These are phyloP conservation scores for Adiantum capillusveneris DNA, from an alignment of 75 land plant species.

Conservation along the genomic window DNA sequence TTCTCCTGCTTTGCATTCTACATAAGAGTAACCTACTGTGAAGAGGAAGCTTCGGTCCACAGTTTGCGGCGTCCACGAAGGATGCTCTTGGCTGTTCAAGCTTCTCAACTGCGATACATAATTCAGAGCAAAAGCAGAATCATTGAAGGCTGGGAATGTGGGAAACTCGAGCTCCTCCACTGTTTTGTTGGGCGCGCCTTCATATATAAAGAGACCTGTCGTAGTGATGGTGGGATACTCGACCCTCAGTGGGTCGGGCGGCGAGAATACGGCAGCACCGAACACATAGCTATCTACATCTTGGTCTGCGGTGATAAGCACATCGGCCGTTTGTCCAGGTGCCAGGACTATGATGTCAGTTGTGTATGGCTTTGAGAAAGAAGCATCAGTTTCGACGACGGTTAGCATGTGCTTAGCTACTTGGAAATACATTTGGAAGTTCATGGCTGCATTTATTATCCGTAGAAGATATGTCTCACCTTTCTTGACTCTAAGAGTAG, in stretches of 20 bases:
- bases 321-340: constrained; percentile 51
- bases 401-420: constrained; percentile 30
- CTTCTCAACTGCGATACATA: constrained; percentile 30
- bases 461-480: constrained; percentile 30
- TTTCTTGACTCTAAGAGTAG: constrained; percentile 5
- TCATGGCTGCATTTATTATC: constrained; percentile 25
- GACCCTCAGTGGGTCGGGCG: constrained; percentile 8
- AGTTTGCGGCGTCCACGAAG: constrained; percentile 38
- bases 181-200: background rate
- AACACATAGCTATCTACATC: background rate
- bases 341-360: constrained; percentile 34
- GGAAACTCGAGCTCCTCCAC: constrained; percentile 23
- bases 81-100: constrained; percentile 30
- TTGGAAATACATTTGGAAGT: constrained; percentile 20
- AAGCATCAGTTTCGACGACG: constrained; percentile 30
- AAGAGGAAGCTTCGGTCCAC: constrained; percentile 49
- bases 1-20: constrained; percentile 15
- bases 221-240: constrained; percentile 33
- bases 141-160: constrained; percentile 46
- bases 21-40: constrained; percentile 45
- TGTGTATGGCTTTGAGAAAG: constrained; percentile 44
- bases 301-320: constrained; percentile 16
- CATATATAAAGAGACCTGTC: constrained; percentile 33
- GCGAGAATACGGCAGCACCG: constrained; percentile 16
- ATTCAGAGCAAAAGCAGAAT: constrained; percentile 36